Conservation (phyloP, 2,329 filamentous ascomycete species). For the Beauveria pseudobassiana region DNA sequence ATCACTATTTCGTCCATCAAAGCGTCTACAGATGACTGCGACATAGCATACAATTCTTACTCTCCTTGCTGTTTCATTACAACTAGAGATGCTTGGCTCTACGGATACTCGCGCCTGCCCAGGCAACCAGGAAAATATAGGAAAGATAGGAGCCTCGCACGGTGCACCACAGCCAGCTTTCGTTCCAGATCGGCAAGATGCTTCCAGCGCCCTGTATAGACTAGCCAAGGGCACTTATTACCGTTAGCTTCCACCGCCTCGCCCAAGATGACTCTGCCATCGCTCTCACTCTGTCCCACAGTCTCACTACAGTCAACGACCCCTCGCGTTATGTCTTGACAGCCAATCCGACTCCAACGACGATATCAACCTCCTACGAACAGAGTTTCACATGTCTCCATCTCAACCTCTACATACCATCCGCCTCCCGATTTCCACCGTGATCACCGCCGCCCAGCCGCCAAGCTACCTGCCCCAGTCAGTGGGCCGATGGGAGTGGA, state of each 20-base stretch:
- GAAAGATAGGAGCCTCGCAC: neutral
- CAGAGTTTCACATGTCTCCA: neutral
- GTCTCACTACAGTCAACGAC: neutral
- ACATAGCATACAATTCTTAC: too few relatives aligned
- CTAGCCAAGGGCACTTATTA: neutral
- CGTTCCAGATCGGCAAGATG: constrained; percentile 1
- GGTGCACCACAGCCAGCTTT: too few relatives aligned
- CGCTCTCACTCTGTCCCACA: too few relatives aligned
- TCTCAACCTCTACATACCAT: neutral
- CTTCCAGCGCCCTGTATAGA: neutral
- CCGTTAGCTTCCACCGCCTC: neutral
- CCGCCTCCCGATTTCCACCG: neutral
- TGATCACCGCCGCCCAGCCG: neutral
- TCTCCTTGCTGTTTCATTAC: too few relatives aligned
- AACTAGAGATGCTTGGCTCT: too few relatives aligned
- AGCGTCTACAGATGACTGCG: too few relatives aligned
- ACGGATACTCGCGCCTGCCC: too few relatives aligned
- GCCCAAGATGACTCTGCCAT: too few relatives aligned
- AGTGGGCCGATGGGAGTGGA: neutral
- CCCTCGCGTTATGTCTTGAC: neutral
- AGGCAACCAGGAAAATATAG: neutral
- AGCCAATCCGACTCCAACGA: neutral
- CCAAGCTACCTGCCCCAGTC: neutral
- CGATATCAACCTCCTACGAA: neutral
- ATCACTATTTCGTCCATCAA: too few relatives aligned